Evolutionary conservation across 768 basidiomycete genomes (phyloP).

Genomic region (Serendipita sp.): DNA sequence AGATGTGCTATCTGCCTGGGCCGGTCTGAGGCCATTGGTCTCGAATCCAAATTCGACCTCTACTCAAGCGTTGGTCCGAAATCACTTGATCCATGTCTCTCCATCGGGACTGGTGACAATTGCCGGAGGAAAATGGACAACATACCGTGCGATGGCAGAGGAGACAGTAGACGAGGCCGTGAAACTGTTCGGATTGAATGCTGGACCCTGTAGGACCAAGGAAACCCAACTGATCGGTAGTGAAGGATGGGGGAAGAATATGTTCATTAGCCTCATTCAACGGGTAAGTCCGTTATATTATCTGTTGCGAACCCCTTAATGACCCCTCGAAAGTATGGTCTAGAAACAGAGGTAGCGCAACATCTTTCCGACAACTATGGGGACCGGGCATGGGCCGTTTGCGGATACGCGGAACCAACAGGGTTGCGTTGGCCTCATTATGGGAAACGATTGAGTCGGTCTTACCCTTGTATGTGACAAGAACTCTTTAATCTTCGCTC

Average conservation of each 20-base stretch:
- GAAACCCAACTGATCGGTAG: conserved; percentile 73
- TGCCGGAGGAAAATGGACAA: conserved; percentile 98
- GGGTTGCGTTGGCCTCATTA: conserved; percentile 75
- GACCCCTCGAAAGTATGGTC: conserved; percentile 45
- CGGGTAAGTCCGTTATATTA: conserved; percentile 33
- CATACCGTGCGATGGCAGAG: conserved; percentile 89
- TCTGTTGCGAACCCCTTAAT: neutral
- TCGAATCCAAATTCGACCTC: conserved; percentile 41
- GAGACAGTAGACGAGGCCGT: conserved; percentile 85
- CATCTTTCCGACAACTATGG: conserved; percentile 91
- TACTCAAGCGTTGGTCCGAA: conserved; percentile 81
- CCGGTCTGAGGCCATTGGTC: conserved; percentile 80
- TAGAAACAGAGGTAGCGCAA: conserved; percentile 82
- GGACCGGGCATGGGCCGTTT: conserved; percentile 91
- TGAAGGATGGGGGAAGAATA: conserved; percentile 86
- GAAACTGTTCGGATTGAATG: conserved; percentile 53
- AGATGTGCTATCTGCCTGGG: conserved; percentile 93
- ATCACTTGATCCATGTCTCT: conserved; percentile 78
- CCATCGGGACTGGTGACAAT: conserved; percentile 78
- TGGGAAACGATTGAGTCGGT: conserved; percentile 50
- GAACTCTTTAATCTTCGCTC: neutral
- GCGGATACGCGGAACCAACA: conserved; percentile 60
- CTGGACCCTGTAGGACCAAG: conserved; percentile 59
- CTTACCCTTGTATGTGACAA: conserved; percentile 53
- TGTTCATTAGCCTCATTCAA: conserved; percentile 94